Conservation (phyloP, 768 basidiomycete genomes). For the Hericium rajendrae region DNA sequence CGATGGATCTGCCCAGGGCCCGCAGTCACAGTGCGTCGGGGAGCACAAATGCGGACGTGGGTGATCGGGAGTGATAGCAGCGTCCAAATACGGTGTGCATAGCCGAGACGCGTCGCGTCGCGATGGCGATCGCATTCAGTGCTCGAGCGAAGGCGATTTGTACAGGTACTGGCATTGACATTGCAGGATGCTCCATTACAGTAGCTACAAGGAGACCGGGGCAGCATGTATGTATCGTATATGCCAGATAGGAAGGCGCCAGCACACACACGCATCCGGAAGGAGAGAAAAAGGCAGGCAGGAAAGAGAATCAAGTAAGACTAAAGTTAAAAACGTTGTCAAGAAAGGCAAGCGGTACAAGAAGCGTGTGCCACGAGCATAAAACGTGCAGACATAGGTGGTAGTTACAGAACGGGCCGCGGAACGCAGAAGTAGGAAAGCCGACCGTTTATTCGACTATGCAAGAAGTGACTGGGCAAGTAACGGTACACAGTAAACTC, state of each 20-base stretch:
- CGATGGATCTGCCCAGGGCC: no score
- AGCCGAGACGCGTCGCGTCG: no score
- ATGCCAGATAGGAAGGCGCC: not conserved
- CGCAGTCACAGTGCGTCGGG: no score
- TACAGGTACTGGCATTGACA: not conserved
- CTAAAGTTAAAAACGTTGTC: not conserved
- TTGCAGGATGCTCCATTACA: not conserved
- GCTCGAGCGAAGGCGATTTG: no score
- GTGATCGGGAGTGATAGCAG: no score
- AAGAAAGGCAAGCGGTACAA: not conserved
- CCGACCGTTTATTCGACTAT: not conserved
- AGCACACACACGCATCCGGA: not conserved
- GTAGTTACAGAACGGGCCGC: not conserved
- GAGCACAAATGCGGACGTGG: no score
- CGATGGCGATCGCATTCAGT: no score
- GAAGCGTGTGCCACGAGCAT: not conserved
- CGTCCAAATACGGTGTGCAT: no score
- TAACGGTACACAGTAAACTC: not conserved
- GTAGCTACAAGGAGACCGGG: not conserved
- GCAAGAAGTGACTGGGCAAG: not conserved
- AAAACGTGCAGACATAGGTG: not conserved
- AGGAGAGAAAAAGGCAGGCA: not conserved
- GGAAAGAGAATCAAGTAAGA: not conserved
- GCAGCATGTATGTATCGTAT: not conserved
- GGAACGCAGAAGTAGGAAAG: not conserved